These are phyloP conservation scores for Austroboletus rostrupii DNA, from an alignment of 1,284 basidiomycete species.

Conservation along the genomic window DNA sequence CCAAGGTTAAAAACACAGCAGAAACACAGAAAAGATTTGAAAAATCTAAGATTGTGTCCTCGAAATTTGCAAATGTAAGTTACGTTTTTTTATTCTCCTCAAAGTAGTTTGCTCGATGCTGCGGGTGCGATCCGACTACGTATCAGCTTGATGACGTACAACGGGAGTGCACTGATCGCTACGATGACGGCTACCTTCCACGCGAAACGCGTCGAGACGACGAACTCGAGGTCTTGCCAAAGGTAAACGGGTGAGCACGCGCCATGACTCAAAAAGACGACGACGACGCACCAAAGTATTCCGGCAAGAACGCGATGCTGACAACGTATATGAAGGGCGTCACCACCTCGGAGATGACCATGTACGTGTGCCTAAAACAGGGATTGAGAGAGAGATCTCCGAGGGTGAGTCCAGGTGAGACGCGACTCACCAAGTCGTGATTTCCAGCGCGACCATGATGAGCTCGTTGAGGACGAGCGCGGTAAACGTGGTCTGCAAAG, in stretches of 20 bases:
- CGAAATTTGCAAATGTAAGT: not conserved
- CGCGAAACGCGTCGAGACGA: constrained; percentile 82
- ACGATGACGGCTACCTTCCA: constrained; percentile 97
- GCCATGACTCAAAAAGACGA: not conserved
- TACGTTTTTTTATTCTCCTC: constrained; percentile 2
- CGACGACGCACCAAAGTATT: constrained; percentile 83
- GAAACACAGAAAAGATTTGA: constrained; percentile 37
- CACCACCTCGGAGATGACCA: constrained; percentile 89
- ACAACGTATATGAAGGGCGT: constrained; percentile 88
- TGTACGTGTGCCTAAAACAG: constrained; percentile 81
- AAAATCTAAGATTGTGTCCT: constrained; percentile 11
- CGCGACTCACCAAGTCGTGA: constrained; percentile 83
- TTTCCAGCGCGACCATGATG: constrained; percentile 98
- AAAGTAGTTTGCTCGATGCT: constrained; percentile 88
- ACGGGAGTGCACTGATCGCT: constrained; percentile 85
- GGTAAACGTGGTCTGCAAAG: no score
- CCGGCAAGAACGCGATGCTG: constrained; percentile 91
- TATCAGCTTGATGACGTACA: constrained; percentile 89
- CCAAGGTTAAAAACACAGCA: constrained; percentile 27
- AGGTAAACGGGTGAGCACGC: not conserved
- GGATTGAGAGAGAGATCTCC: no score
- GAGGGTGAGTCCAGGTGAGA: not conserved
- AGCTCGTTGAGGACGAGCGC: constrained; percentile 95
- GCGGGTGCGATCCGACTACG: constrained; percentile 89
- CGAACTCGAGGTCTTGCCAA: constrained; percentile 86